Conservation (phyloP, 1,284 basidiomycete genomes). For the Cryptococcus jaspeensis region DNA sequence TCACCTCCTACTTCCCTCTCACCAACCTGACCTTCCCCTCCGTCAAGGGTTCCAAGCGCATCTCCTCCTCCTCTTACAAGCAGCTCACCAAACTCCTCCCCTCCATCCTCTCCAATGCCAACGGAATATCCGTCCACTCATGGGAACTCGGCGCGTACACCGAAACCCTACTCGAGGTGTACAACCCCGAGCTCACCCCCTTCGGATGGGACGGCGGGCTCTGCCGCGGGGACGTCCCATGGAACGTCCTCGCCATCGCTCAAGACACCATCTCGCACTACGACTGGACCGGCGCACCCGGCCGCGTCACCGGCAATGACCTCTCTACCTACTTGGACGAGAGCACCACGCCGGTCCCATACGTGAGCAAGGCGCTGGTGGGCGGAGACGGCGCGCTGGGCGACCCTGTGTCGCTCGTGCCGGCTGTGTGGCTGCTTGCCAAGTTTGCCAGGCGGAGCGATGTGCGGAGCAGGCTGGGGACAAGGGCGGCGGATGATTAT, state of each 20-base stretch:
- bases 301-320: neutral
- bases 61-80: conserved; percentile 16
- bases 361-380: conserved; percentile 19
- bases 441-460: conserved; percentile 19
- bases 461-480: conserved; percentile 4
- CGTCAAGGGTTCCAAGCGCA: conserved; percentile 6
- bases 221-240: conserved; percentile 15
- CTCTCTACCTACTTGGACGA: conserved; percentile 12
- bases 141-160: conserved; percentile 38
- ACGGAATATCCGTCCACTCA: conserved; percentile 22
- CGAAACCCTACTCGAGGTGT: conserved; percentile 31
- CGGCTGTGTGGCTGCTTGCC: conserved; percentile 29
- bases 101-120: conserved; percentile 21
- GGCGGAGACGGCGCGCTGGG: conserved; percentile 33
- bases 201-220: conserved; percentile 21
- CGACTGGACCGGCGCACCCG: conserved; percentile 20
- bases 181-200: conserved; percentile 24
- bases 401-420: conserved; percentile 31
- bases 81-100: conserved; percentile 17
- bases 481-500: conserved; percentile 16
- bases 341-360: conserved; percentile 8
- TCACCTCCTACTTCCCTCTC: neutral
- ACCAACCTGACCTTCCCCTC: conserved; percentile 6
- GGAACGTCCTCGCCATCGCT: conserved; percentile 16
- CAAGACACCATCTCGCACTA: conserved; percentile 14